Evolutionary conservation across 23 red algal genomes (phyloP).

Genomic region (Gracilariopsis chorda): DNA sequence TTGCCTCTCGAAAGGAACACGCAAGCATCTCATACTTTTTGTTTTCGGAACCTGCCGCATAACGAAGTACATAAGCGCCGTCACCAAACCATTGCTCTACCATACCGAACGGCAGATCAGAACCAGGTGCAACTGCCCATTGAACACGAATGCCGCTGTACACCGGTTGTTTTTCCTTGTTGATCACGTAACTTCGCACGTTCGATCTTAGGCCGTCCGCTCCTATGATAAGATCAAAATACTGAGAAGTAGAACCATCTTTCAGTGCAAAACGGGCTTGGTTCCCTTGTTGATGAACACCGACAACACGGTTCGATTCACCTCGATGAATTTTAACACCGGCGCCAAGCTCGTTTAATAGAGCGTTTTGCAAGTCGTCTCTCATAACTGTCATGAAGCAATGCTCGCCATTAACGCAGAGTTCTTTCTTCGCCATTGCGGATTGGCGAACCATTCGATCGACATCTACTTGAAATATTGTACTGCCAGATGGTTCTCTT

Average conservation of each 20-base stretch:
- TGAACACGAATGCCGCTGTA: slow-evolving; percentile 61
- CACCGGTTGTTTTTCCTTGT: not conserved
- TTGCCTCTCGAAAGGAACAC: not conserved
- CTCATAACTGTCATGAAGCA: slow-evolving; percentile 53
- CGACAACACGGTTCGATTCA: not conserved
- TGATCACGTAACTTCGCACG: slow-evolving; percentile 9
- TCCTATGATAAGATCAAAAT: slow-evolving; percentile 66
- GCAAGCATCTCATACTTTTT: slow-evolving; percentile 13
- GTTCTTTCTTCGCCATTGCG: not conserved
- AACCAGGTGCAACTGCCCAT: slow-evolving; percentile 12
- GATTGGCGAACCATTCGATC: not conserved
- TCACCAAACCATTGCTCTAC: slow-evolving; percentile 74
- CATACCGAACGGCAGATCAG: not conserved
- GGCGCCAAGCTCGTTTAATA: not conserved
- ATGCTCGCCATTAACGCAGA: not conserved
- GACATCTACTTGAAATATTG: slow-evolving; percentile 34
- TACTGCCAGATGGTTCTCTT: not conserved
- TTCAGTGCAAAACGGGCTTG: not conserved
- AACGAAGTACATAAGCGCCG: slow-evolving; percentile 68
- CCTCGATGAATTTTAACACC: slow-evolving; percentile 12
- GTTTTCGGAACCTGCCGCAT: slow-evolving; percentile 1
- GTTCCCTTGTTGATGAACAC: not conserved
- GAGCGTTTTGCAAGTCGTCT: not conserved
- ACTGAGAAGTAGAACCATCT: not conserved
- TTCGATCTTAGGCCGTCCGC: slow-evolving; percentile 50